These are phyloP conservation scores for Ascochyta koolunga DNA, from an alignment of 2,329 filamentous ascomycete species.

Conservation along the genomic window DNA sequence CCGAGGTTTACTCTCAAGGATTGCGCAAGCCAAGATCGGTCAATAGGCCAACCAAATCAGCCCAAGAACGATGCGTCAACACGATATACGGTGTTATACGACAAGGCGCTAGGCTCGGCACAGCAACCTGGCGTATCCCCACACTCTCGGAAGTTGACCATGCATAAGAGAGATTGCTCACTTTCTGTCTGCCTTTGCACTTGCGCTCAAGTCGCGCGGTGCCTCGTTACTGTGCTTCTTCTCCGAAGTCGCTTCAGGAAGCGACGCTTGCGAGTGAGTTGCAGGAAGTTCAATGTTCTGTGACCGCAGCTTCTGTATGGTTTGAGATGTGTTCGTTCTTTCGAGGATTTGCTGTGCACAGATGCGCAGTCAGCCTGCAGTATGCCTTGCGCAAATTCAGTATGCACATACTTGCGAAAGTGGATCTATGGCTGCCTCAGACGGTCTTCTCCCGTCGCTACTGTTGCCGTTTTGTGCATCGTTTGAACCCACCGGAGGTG, in stretches of 20 bases:
- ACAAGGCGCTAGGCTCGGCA: slow-evolving; percentile 1
- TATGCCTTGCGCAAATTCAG: slow-evolving; percentile 7
- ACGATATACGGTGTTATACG: slow-evolving; percentile 18
- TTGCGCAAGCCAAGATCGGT: neutral
- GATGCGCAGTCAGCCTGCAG: slow-evolving; percentile 18
- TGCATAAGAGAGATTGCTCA: slow-evolving; percentile 27
- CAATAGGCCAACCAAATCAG: neutral
- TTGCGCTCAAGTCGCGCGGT: slow-evolving; percentile 27
- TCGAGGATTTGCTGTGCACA: slow-evolving; percentile 61
- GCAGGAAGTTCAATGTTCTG: slow-evolving; percentile 48
- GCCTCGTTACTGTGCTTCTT: slow-evolving; percentile 38
- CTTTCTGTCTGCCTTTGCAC: slow-evolving; percentile 45
- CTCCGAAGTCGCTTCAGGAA: slow-evolving; percentile 60
- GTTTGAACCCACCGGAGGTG: slow-evolving; percentile 23
- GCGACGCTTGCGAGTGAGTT: slow-evolving; percentile 33
- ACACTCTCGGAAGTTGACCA: neutral
- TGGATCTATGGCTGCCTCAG: slow-evolving; percentile 64
- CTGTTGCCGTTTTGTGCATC: slow-evolving; percentile 27
- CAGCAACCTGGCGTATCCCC: neutral
- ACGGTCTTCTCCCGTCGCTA: slow-evolving; percentile 21
- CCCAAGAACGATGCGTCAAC: slow-evolving; percentile 3
- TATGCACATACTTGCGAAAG: slow-evolving; percentile 66
- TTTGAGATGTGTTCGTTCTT: slow-evolving; percentile 68
- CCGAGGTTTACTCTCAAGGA: neutral
- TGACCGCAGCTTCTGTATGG: slow-evolving; percentile 62